Base-by-base conservation (phyloP, 495 filamentous ascomycete species). In the Penicillium diatomitis region DNA sequence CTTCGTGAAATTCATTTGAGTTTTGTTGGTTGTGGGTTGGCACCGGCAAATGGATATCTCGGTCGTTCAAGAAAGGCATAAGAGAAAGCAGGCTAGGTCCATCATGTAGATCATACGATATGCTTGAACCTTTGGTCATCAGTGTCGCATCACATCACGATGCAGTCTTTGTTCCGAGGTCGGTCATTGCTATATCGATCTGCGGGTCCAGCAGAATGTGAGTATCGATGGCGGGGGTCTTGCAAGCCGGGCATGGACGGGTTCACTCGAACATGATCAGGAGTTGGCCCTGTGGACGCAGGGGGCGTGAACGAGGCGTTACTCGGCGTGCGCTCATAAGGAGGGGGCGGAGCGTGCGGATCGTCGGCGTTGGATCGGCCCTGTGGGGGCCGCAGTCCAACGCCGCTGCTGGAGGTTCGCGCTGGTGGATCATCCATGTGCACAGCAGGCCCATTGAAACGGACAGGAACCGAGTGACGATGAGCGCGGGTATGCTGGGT, bases 301-400 rank as follows among this genome's bases (percentile, higher is more conserved):
- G 85, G 82, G 4, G 84, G 82, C 8, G 80, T 67, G 52, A 88
- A 90, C 5, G 76, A 74, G 5, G 72, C 75, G 42, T 75, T 73
- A 32, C 73, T 78, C 0, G 85, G 77, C 6, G 86, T 84, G 69
- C 90, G 85, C 66, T 92, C 88, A 60, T 95, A 95, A 9, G 79
- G 82, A 5, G 88, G 88, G 8, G 87, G 88, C 3, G 85, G 82
- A 1, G 76, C 80, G 41, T 79, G 72, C 5, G 69, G 75, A n/a
- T 73, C 64, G 29, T 67, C 69, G 12, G 11, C 65, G 51, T 53
- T 66, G 57, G 39, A 52, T 38, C 40, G 63, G 46, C 11, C 54
- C 55, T 41, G 46, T 45, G 44, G 42, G 61, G 67, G 46, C 4
- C 46, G 51, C 6, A 52, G 11, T 20, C 40, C 20, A 38, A 46